phyloP scores from a whole-genome alignment of 805 yeast species.

The Barnettozyma californica region DNA sequence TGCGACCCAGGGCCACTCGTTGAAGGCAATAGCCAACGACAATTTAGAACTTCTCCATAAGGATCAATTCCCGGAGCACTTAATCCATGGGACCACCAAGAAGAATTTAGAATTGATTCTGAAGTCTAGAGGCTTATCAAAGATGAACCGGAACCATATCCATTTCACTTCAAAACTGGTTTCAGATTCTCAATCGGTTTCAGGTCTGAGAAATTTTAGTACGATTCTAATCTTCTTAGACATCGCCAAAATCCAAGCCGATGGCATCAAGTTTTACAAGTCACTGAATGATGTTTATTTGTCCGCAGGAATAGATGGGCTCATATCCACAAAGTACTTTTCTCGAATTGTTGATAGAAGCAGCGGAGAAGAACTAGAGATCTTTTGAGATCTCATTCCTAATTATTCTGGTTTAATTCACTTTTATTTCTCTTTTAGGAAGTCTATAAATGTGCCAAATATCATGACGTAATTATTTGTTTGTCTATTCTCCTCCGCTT shows the following conservation, averaged over 20 bases:
- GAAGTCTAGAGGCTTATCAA: constrained; percentile 50
- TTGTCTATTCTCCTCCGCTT: background rate
- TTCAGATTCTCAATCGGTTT: constrained; percentile 41
- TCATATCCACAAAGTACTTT: constrained; percentile 41
- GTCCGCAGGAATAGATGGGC: constrained; percentile 58
- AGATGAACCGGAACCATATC: constrained; percentile 77
- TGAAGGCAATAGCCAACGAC: constrained; percentile 38
- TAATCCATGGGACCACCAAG: constrained; percentile 78
- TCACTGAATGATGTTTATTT: constrained; percentile 75
- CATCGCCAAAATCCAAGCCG: constrained; percentile 38
- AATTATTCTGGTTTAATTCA: background rate
- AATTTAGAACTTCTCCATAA: constrained; percentile 35
- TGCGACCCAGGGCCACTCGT: constrained; percentile 92
- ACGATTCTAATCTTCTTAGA: constrained; percentile 62
- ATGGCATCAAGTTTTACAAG: constrained; percentile 44
- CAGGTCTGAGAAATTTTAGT: constrained; percentile 65
- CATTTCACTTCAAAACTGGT: constrained; percentile 71
- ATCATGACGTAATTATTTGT: background rate
- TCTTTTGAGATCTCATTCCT: background rate
- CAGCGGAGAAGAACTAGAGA: constrained; percentile 11
- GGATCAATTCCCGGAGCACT: constrained; percentile 41
- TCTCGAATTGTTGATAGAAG: constrained; percentile 29
- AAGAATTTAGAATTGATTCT: constrained; percentile 43
- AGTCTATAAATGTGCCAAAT: background rate
- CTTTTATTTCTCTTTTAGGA: background rate